Evolutionary conservation across 352 stramenopile species (phyloP).

Genomic region (Pythium chondricola): DNA sequence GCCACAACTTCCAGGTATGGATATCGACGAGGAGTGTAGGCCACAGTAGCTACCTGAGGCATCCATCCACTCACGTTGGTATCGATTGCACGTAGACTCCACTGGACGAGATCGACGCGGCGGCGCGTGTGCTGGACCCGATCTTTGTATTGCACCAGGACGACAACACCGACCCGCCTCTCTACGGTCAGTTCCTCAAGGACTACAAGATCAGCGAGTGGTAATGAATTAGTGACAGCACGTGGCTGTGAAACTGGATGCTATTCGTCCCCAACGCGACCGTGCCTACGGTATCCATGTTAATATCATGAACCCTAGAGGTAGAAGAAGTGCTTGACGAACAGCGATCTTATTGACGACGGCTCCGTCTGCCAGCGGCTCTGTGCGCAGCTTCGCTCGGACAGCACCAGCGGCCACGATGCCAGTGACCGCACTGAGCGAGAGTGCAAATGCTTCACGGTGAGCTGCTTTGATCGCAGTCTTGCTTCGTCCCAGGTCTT

Average conservation of each 20-base stretch:
- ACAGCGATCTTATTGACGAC: constrained; percentile 19
- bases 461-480: constrained; percentile 6
- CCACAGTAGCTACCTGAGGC: no score
- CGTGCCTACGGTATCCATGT: no score
- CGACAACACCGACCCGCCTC: constrained; percentile 29
- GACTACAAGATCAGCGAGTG: constrained; percentile 85
- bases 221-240: no score
- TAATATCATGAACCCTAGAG: no score
- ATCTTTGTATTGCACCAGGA: constrained; percentile 82
- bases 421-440: constrained; percentile 6
- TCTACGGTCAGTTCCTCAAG: constrained; percentile 81
- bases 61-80: no score
- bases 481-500: constrained; percentile 13
- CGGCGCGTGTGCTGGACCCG: constrained; percentile 92
- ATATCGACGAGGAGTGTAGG: no score
- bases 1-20: constrained; percentile 93
- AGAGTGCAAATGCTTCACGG: constrained; percentile 17
- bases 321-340: no score
- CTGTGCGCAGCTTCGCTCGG: constrained; percentile 13
- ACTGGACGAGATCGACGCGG: constrained; percentile 96
- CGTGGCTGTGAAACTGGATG: no score
- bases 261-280: no score
- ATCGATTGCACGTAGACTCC: constrained; percentile 89
- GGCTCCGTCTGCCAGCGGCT: constrained; percentile 13
- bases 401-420: constrained; percentile 6